Evolutionary conservation across 371 early-diverging fungal species (phyloP).

Genomic region (Saksenaea oblongispora): DNA sequence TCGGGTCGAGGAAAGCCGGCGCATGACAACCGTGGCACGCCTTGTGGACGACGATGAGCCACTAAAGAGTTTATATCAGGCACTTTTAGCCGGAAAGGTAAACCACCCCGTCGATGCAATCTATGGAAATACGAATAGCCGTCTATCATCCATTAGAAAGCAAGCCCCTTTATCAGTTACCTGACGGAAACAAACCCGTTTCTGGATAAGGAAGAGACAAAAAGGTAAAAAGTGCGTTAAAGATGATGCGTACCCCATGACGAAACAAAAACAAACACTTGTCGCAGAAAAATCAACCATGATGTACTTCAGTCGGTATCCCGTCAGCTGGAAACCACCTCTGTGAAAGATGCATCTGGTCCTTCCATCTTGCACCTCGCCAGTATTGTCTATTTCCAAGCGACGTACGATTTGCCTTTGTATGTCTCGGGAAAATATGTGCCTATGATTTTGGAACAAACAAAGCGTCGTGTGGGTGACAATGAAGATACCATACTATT

Average conservation of each 20-base stretch:
- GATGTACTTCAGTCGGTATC: slow-evolving; percentile 2
- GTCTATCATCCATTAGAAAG: neutral
- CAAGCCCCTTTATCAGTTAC: neutral
- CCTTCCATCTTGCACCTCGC: slow-evolving; percentile 28
- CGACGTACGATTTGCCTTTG: slow-evolving; percentile 16
- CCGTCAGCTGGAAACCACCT: slow-evolving; percentile 13
- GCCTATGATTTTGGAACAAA: slow-evolving; percentile 24
- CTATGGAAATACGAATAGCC: neutral
- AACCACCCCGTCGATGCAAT: neutral
- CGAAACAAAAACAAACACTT: neutral
- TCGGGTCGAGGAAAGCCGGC: slow-evolving; percentile 1
- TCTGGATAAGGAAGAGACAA: neutral
- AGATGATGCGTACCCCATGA: neutral
- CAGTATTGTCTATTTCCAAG: slow-evolving; percentile 24
- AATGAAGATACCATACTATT: neutral
- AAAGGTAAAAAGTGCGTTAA: neutral
- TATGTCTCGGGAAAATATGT: slow-evolving; percentile 36
- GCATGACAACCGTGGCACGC: neutral
- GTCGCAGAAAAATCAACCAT: slow-evolving; percentile 9
- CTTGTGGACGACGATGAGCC: neutral
- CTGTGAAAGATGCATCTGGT: slow-evolving; percentile 6
- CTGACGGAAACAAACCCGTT: neutral
- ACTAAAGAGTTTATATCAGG: neutral
- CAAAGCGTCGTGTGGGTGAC: slow-evolving; percentile 1
- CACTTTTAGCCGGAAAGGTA: slow-evolving; percentile 8